These are phyloP conservation scores for Somion occarium DNA, from an alignment of 1,284 basidiomycete genomes.

Conservation along the genomic window DNA sequence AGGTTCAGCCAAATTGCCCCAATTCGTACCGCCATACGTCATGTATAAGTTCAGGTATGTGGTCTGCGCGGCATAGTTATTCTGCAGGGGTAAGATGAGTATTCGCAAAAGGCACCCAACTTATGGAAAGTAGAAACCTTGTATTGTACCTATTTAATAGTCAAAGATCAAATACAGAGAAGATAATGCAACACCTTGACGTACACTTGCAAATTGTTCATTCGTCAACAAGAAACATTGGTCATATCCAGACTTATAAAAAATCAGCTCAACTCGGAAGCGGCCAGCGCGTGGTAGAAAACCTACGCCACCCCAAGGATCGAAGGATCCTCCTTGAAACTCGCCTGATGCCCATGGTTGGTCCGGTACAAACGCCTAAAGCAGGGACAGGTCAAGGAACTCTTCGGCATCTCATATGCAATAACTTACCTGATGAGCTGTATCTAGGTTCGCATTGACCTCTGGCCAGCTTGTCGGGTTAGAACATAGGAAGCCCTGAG, in stretches of 20 bases:
- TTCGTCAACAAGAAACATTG: slow-evolving; percentile 38
- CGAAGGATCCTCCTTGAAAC: slow-evolving; percentile 34
- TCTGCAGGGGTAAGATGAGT: slow-evolving; percentile 12
- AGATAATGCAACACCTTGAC: slow-evolving; percentile 1
- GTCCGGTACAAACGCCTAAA: slow-evolving; percentile 30
- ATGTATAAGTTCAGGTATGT: slow-evolving; percentile 38
- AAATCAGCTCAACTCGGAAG: slow-evolving; percentile 23
- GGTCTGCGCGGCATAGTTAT: slow-evolving; percentile 37
- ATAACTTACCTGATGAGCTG: slow-evolving; percentile 23
- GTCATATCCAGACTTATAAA: slow-evolving; percentile 37
- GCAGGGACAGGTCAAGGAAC: too few species aligned
- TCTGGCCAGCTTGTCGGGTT: slow-evolving; percentile 41
- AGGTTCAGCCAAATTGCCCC: slow-evolving; percentile 39
- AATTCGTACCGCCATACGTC: slow-evolving; percentile 43
- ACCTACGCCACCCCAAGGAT: slow-evolving; percentile 23
- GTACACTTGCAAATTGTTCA: slow-evolving; percentile 40
- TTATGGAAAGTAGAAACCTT: slow-evolving; percentile 10
- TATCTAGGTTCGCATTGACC: slow-evolving; percentile 27
- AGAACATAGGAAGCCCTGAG: slow-evolving; percentile 46
- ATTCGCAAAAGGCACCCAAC: background rate
- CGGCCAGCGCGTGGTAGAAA: background rate
- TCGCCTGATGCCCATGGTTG: slow-evolving; percentile 28
- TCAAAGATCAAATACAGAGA: background rate
- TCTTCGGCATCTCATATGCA: too few species aligned
- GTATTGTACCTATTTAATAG: slow-evolving; percentile 9